Evolutionary conservation across 768 basidiomycete genomes (phyloP), one percentile per base, ranked within the genome.

Genomic region (Tricholoma hemisulphureum): DNA sequence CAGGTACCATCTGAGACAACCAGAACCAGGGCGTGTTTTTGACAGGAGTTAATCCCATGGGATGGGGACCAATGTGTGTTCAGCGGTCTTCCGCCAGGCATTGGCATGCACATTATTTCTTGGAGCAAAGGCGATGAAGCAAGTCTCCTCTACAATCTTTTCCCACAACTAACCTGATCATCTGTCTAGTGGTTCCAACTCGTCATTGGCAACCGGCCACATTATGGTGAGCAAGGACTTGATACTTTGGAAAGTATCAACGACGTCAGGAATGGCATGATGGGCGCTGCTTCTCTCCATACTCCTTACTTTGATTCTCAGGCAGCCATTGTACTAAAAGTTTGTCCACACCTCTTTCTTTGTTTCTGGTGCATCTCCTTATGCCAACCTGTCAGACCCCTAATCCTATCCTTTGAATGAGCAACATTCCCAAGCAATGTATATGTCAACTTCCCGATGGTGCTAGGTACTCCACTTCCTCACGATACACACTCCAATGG

Each of bases 401-500:
- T 26, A 55, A 55, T 45, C 20, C 37, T 43, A 55, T 55, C 35
- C 39, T 58, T 9, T 9, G 35, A 10, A 58, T 31, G 11, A 14
- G 32, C 39, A 24, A 51, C 24, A 34, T 52, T 23, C 51, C 26
- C n/a, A 5, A 20, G 34, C 50, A 26, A 48, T 16, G 21, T 20
- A 28, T 11, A 24, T 16, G 16, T 16, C 16, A 23, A 16, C 46
- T 48, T 48, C 55, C 29, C 24, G 29, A 2, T 10, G 58, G 37
- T 18, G 41, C 39, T 34, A 35, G 23, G n/a, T 59, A 57, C 45
- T 56, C 58, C 29, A 2, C 55, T 2, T 13, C 34, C 55, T 45
- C 26, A 16, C 55, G 54, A 20, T 59, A 59, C 31, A 59, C 58
- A 18, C 37, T 48, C 18, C 58, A 59, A 21, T 59, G 58, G 54